A percentile compares a stretch with the other conserved stretches of the same genome.
phyloP scores from a whole-genome alignment of 2,329 filamentous ascomycete genomes.

The Claviceps purpurea region DNA sequence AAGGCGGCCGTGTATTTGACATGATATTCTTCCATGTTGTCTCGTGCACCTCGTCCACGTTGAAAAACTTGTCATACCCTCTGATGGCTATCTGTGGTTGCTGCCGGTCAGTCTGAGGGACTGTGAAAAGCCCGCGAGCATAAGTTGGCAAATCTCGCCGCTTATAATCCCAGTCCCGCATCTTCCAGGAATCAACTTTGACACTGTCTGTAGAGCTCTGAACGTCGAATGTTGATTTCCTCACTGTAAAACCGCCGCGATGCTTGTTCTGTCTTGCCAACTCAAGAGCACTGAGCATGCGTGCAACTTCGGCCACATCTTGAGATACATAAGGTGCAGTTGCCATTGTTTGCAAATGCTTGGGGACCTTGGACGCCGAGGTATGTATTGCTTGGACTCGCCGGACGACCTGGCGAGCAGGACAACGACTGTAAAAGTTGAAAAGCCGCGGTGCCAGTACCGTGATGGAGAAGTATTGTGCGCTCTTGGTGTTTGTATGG shows the following conservation, averaged over 20 bases:
- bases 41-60: slow-evolving; percentile 65
- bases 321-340: slow-evolving; percentile 51
- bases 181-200: slow-evolving; percentile 78
- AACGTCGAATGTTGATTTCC: slow-evolving; percentile 66
- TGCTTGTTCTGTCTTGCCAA: slow-evolving; percentile 37
- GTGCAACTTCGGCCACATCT: slow-evolving; percentile 51
- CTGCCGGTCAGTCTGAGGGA: slow-evolving; percentile 44
- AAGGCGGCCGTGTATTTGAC: slow-evolving; percentile 65
- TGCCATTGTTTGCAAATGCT: slow-evolving; percentile 12
- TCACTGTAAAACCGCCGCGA: slow-evolving; percentile 55
- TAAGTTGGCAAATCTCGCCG: slow-evolving; percentile 74
- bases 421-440: no score
- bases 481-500: no score
- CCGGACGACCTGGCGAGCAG: background rate
- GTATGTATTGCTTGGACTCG: background rate
- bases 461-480: no score
- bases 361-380: background rate
- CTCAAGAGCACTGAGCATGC: slow-evolving; percentile 53
- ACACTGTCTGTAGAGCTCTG: slow-evolving; percentile 47
- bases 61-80: slow-evolving; percentile 99
- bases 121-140: slow-evolving; percentile 89
- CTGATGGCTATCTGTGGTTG: slow-evolving; percentile 68
- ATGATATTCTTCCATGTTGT: slow-evolving; percentile 77
- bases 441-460: no score
- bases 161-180: slow-evolving; percentile 96